Evolutionary conservation across 805 yeast genomes (phyloP), one percentile per base, ranked within the genome.

Genomic region (Metschnikowia orientalis): DNA sequence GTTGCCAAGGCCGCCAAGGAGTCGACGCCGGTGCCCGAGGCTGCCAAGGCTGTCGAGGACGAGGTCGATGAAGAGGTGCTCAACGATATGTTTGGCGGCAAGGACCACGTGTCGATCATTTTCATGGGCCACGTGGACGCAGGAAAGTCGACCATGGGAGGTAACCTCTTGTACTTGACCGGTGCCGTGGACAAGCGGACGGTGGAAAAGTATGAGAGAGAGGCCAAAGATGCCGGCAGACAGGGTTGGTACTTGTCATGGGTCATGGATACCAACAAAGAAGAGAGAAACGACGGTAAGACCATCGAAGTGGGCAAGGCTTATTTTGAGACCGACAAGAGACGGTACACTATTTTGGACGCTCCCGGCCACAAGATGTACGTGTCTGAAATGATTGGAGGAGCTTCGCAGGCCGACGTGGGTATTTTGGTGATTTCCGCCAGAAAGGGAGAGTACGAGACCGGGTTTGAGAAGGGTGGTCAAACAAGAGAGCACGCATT

Each of bases 91-190:
- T 92, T 86, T 55, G 97, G 96, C 45, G 95, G 95, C 54, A 92
- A 92, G 63, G 98, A 90, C 59, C 98, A 92, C 67, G 76, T 92
- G 58, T 89, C 97, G 12, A 82, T 92, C 50, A 87, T 92, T 49
- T 92, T 92, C 67, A 92, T 92, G 97, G 99, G 99, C 51, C 99
- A 92, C 58, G 99, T 92, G 48, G 98, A 92, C 73, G 98, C 98
- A 21, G 98, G 99, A 59, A 92, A 92, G 65, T 87, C 96, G 32
- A 92, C 99, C 40, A 90, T 92, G 95, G 98, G 98, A 60, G 99
- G 99, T 67, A 92, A 92, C 65, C 70, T 92, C 49, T 74, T 92
- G 45, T 90, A 72, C 57, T 70, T 92, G 54, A 90, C 97, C 14
- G 97, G 97, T 41, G 86, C 97, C 29, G 98, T 92, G 41, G 98